A percentile compares a stretch with the other conserved stretches of the same genome.
Conservation (phyloP, 257 asterid species). For the Solanum sitiens region DNA sequence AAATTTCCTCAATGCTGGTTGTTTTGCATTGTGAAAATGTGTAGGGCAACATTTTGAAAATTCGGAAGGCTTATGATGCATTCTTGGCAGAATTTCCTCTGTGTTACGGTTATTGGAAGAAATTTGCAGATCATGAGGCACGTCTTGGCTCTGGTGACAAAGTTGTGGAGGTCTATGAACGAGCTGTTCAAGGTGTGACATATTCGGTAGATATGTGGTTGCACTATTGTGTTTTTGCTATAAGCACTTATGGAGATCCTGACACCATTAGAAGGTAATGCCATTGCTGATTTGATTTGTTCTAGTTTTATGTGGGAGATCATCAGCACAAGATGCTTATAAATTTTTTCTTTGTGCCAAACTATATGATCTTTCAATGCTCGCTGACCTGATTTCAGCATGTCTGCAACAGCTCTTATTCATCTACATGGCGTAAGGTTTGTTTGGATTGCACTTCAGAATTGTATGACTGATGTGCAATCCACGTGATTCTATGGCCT, state of each 20-base stretch:
- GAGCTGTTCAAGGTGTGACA: slow-evolving; percentile 94
- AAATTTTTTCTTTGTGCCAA: slow-evolving; percentile 17
- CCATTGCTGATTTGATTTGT: slow-evolving; percentile 6
- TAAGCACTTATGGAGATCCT: slow-evolving; percentile 86
- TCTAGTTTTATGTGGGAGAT: slow-evolving; percentile 16
- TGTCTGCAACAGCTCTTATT: slow-evolving; percentile 48
- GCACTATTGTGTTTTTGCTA: slow-evolving; percentile 81
- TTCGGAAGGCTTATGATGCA: slow-evolving; percentile 79
- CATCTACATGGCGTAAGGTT: slow-evolving; percentile 57
- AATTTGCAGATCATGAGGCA: slow-evolving; percentile 96
- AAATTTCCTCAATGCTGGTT: background rate
- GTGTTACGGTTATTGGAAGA: slow-evolving; percentile 99
- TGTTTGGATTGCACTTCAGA: slow-evolving; percentile 52
- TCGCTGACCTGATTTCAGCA: slow-evolving; percentile 58
- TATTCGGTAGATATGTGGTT: slow-evolving; percentile 99
- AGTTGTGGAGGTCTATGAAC: slow-evolving; percentile 91
- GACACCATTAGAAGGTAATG: slow-evolving; percentile 84
- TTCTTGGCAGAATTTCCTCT: slow-evolving; percentile 91
- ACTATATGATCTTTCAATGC: slow-evolving; percentile 28
- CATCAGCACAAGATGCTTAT: slow-evolving; percentile 8
- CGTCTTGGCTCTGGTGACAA: slow-evolving; percentile 77
- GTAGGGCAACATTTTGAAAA: slow-evolving; percentile 69
- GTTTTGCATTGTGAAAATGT: background rate
- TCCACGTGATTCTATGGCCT: slow-evolving; percentile 31
- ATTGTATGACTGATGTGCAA: slow-evolving; percentile 39